These are phyloP conservation scores for Gnaphalium uliginosum DNA, from an alignment of 129 eudicot genomes.

Conservation along the genomic window DNA sequence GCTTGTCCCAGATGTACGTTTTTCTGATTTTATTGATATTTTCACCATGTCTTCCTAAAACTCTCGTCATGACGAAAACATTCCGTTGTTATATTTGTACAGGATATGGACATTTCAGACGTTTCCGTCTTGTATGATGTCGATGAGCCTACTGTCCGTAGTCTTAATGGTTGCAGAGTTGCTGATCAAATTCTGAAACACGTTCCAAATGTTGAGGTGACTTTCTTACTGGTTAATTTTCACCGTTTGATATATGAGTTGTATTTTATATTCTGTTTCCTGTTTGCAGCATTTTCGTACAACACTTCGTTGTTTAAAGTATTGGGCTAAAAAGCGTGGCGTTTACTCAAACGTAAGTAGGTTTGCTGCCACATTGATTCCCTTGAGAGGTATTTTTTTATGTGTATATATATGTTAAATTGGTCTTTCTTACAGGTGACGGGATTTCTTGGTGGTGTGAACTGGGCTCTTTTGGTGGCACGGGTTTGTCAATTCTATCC, in stretches of 20 bases:
- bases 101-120: constrained; percentile 85
- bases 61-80: neutral
- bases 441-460: constrained; percentile 96
- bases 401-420: neutral
- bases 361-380: neutral
- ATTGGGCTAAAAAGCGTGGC: constrained; percentile 92
- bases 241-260: neutral
- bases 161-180: constrained; percentile 88
- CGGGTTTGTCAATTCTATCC: constrained; percentile 88
- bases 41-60: neutral
- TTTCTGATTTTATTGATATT: neutral
- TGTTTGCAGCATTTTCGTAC: constrained; percentile 69
- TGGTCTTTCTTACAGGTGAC: constrained; percentile 52
- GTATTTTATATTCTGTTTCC: neutral
- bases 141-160: constrained; percentile 83
- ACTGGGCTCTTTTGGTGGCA: constrained; percentile 96
- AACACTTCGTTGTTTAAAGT: constrained; percentile 81
- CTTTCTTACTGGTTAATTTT: neutral
- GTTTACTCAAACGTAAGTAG: constrained; percentile 90
- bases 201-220: constrained; percentile 90
- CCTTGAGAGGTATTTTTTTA: neutral
- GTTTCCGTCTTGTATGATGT: constrained; percentile 61
- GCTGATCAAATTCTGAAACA: constrained; percentile 93
- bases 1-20: constrained; percentile 83
- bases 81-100: constrained; percentile 2